Evolutionary conservation across 257 asterid species (phyloP), one percentile per base, ranked within the genome.

Genomic region (Nemophila menziesii): DNA sequence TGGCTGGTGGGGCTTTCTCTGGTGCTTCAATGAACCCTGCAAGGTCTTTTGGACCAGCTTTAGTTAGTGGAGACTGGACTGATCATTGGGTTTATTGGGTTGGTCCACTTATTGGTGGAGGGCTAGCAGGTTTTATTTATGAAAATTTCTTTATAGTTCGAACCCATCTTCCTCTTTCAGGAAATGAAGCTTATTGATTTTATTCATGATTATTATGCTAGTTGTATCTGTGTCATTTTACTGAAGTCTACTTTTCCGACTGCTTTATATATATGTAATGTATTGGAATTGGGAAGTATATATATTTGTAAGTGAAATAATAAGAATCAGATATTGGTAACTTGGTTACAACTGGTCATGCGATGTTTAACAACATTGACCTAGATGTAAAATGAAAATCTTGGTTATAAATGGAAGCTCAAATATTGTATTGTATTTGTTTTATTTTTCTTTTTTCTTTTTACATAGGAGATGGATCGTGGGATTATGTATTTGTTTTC

Each of bases 1-100:
- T 87, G 97, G 97, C 92, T 14, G 95, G 92, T 11, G 97, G 97
- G 36, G 66, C 97, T 0, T 83, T 83, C 54, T 82, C 95, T 0
- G 97, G 92, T 5, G 97, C 89, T 16, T 87, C 95, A 12, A 83
- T 87, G 97, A 87, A 87, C 75, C 95, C 97, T 0, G 97, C 95
- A 0, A 73, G 97, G 16, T 87, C 97, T 0, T 87, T 83, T 16
- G 95, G 97, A 17, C 97, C 97, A 0, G 97, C 93, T 5, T 44
- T 87, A 20, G 75, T 87, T 12, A 75, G 89, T 7, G 95, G 97
- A 43, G 61, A 72, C 33, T 87, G 97, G 97, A 78, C 92, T 9
- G 84, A 87, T 21, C 97, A 87, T 12, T 87, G 95, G 95, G 77
- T 83, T 34, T 87, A 80, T 10, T 87, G 97, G 97, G 79, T 77